Conservation (phyloP, 106 monocot species). For the Iris macrosiphon region DNA sequence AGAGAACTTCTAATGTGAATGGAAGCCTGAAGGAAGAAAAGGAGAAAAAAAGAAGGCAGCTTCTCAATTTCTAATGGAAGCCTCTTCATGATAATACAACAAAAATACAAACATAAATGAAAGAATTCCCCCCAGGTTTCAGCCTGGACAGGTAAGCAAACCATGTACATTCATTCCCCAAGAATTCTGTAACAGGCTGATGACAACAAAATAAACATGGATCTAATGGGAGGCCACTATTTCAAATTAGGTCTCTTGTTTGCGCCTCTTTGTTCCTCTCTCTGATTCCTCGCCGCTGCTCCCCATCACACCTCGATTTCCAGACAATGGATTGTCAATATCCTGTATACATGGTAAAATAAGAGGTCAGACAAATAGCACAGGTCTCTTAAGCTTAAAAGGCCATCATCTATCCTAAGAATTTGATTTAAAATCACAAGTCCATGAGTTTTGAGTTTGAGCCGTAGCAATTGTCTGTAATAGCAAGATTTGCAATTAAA, state of each 20-base stretch:
- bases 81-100: neutral
- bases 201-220: neutral
- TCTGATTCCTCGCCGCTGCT: slow-evolving; percentile 9
- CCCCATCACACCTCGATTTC: neutral
- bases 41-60: too few species aligned
- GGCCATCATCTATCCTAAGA: too few species aligned
- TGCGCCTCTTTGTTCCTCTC: slow-evolving; percentile 18
- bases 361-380: too few species aligned
- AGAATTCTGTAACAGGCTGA: neutral
- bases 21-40: too few species aligned
- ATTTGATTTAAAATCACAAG: too few species aligned
- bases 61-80: slow-evolving; percentile 10
- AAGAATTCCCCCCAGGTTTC: neutral
- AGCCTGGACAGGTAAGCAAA: neutral
- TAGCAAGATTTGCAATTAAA: too few species aligned
- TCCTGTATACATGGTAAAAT: too few species aligned
- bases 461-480: too few species aligned
- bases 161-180: slow-evolving; percentile 10
- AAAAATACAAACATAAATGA: slow-evolving; percentile 2
- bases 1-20: too few species aligned
- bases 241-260: neutral
- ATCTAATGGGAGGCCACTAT: too few species aligned
- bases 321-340: slow-evolving; percentile 6
- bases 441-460: too few species aligned
- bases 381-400: too few species aligned